A percentile compares a stretch with the other conserved stretches of the same genome.
Evolutionary conservation across 78 protist species (phyloP).

Genomic region (Emiliania huxleyi): DNA sequence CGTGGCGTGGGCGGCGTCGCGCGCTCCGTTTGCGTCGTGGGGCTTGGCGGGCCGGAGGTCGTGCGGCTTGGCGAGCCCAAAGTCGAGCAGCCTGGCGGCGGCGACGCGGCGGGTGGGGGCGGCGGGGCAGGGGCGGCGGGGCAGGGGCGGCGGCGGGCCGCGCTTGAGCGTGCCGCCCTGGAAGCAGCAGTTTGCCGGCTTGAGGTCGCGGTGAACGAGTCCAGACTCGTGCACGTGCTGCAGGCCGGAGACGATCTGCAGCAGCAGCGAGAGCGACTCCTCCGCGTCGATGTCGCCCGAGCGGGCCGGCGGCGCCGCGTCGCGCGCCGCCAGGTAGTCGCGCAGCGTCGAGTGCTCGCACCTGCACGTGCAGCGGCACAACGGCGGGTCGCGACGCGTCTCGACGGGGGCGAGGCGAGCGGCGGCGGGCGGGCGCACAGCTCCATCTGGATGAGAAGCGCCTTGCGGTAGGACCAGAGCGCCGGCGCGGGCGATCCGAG

Average conservation of each 20-base stretch:
- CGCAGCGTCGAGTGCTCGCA: not conserved
- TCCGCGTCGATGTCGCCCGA: not conserved
- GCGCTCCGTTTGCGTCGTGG: not conserved
- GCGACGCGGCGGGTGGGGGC: too few species aligned
- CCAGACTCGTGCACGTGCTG: slow-evolving; percentile 17
- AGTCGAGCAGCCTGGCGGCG: not conserved
- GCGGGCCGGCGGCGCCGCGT: not conserved
- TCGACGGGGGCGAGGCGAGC: too few species aligned
- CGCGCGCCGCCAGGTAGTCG: not conserved
- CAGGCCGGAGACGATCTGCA: not conserved
- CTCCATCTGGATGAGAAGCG: slow-evolving; percentile 20
- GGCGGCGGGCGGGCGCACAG: not conserved
- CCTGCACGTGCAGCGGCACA: too few species aligned
- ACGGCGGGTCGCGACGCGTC: too few species aligned
- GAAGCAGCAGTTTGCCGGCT: not conserved
- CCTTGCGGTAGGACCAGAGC: not conserved
- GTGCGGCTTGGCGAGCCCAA: not conserved
- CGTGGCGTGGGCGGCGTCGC: too few species aligned
- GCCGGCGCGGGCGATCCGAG: not conserved
- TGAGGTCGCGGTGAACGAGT: slow-evolving; percentile 21
- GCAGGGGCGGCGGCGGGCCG: too few species aligned
- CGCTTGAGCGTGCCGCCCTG: not conserved
- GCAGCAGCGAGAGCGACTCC: not conserved
- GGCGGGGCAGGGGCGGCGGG: too few species aligned
- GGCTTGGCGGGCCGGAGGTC: not conserved